Base-by-base conservation (phyloP, 441 rosid genomes). In the Macaranga tanarius region DNA sequence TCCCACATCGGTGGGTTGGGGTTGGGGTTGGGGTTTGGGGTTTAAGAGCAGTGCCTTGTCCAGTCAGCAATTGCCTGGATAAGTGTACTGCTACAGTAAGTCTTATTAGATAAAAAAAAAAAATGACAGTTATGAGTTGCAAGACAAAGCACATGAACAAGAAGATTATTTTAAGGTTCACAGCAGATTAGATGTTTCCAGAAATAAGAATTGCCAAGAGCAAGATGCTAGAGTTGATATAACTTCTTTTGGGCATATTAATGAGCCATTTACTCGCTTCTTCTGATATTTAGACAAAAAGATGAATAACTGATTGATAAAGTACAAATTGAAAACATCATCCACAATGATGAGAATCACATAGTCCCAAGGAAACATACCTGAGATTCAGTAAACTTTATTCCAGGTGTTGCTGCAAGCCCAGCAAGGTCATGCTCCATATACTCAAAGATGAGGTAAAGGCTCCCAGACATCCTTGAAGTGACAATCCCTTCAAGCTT, bases 341-440 rank as follows among this genome's bases (percentile, higher is more conserved):
- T 25, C 58, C 58, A n/a, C 15, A 58, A 58, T 58, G 16, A 17
- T 13, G 15, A 26, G 19, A 58, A 34, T 58, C 40, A 12, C 62
- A 26, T 10, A 25, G 57, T 19, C 19, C 20, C 17, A 69, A 60
- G 47, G 48, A 42, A 31, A 71, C 0, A n/a, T 79, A 95, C 99
- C 92, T 95, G 98, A 0, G 88, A 55, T 76, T 95, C 96, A 0
- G 88, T 89, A 70, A 93, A 93, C 83, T 86, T 91, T 42, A 85
- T 78, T 51, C 95, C 90, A 19, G 92, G 97, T 60, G 80, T 83
- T 58, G 91, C 83, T 72, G 92, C 89, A 42, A 95, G 87, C 17
- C 99, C 97, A 2, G 98, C 86, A 60, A 93, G 90, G 79, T 93
- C 98, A 69, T 93, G 98, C 70, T 95, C 99, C 97, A 95, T 95